Base-by-base conservation (phyloP, 495 filamentous ascomycete genomes). In the Pyrenopolyporus hunteri region DNA sequence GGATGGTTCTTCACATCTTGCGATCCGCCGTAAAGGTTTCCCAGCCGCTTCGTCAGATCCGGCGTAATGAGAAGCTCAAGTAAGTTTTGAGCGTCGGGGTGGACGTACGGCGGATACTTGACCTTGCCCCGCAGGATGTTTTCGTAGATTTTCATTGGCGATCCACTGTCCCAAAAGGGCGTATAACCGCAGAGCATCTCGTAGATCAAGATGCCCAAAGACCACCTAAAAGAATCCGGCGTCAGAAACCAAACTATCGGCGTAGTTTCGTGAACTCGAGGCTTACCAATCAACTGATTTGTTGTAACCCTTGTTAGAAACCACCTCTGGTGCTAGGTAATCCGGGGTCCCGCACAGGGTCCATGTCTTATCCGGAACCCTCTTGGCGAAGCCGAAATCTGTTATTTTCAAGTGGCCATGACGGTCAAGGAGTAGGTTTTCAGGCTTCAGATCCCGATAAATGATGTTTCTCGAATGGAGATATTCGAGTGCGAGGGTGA, bases 101-200 rank as follows among this genome's bases (percentile, higher is more conserved):
- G 89, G 68, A 98, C 89, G 69, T 97, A 98, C 17, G 90, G 87
- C 50, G 94, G 94, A 70, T 96, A 98, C 78, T 96, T 98, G 71
- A 98, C 87, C 66, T 86, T 87, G 40, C 93, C 94, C 54, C 88
- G 89, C 49, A 98, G 80, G 66, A 98, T 98, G 72, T 98, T 98
- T 79, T 98, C 93, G 74, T 98, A 98, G 64, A 98, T 98, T 77
- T 96, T 97, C 82, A 98, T 96, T 1, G 94, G 92, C 4, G 90
- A 96, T 28, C 93, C 94, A 53, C 89, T 89, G 73, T 98, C 94
- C 92, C 93, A 98, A 77, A 98, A 98, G 2, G 94, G 94, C 10
- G 94, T 98, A 73, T 97, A 98, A 10, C 94, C 94, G 71, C 93
- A 97, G 14, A 98, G 87, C 94, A 98, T 98, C 78, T 98, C 94